Evolutionary conservation across 2,329 filamentous ascomycete genomes (phyloP).

Genomic region (Fusarium lyarnte): DNA sequence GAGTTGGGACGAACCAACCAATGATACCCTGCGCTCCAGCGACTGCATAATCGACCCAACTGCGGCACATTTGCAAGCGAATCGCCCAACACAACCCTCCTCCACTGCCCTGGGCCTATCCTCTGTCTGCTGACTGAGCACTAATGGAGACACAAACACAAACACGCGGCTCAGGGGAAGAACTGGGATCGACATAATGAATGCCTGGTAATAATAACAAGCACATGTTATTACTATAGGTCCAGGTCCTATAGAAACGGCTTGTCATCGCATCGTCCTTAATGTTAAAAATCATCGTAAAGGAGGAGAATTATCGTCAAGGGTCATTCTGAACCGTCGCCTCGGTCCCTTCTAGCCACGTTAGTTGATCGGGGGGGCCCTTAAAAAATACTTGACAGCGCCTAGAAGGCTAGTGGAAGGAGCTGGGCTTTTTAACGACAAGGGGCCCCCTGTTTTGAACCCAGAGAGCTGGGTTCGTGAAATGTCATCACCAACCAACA

Average conservation of each 20-base stretch:
- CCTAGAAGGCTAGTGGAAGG: constrained; percentile 31
- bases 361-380: background rate
- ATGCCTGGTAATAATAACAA: background rate
- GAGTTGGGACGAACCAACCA: constrained; percentile 6
- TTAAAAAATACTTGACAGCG: constrained; percentile 10
- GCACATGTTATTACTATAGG: background rate
- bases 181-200: background rate
- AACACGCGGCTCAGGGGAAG: background rate
- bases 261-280: background rate
- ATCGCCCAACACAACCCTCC: background rate
- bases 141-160: background rate
- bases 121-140: constrained; percentile 1
- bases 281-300: background rate
- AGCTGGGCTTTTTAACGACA: constrained; percentile 9
- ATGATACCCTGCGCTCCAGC: background rate
- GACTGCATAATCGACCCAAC: background rate
- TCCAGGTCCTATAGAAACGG: background rate
- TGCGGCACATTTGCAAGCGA: constrained; percentile 11
- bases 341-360: background rate
- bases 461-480: constrained; percentile 5
- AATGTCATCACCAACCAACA: background rate
- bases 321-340: background rate
- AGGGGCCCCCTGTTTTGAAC: constrained; percentile 8
- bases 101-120: background rate
- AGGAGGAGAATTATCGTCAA: background rate